phyloP scores from a whole-genome alignment of 129 eudicot genomes.

The Erigeron canadensis region DNA sequence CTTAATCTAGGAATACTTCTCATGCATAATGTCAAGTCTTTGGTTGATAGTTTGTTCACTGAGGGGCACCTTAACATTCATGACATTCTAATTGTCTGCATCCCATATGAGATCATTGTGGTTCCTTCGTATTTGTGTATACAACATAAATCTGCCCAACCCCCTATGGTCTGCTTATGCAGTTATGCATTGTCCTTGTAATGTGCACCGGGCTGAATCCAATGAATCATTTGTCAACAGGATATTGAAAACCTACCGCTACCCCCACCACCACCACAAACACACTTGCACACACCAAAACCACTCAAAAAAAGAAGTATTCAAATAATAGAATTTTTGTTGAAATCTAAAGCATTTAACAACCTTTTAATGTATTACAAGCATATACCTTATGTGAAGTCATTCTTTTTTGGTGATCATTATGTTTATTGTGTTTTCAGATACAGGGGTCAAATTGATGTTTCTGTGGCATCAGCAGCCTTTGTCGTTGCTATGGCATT shows the following conservation, averaged over 20 bases:
- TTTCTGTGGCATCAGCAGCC: slow-evolving; percentile 88
- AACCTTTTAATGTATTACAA: neutral
- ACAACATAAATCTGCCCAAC: too few relatives aligned
- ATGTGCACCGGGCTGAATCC: too few relatives aligned
- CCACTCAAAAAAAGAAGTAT: too few relatives aligned
- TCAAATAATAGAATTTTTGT: too few relatives aligned
- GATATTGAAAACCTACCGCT: too few relatives aligned
- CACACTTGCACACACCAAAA: too few relatives aligned
- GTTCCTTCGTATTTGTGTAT: neutral
- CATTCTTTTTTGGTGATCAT: slow-evolving; percentile 17
- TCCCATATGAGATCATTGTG: neutral
- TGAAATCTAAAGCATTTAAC: too few relatives aligned
- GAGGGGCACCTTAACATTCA: neutral
- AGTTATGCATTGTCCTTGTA: too few relatives aligned
- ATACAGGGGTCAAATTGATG: slow-evolving; percentile 83
- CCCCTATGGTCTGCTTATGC: too few relatives aligned
- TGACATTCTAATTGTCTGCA: neutral
- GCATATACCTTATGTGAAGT: slow-evolving; percentile 1
- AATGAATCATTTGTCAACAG: too few relatives aligned
- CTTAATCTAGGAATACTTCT: neutral
- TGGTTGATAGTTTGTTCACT: neutral
- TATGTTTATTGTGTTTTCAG: slow-evolving; percentile 38
- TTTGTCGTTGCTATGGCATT: slow-evolving; percentile 80
- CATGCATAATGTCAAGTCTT: neutral
- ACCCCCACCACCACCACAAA: too few relatives aligned